These are phyloP conservation scores for Ophiostoma sp. DNA, from an alignment of 2,329 filamentous ascomycete species.

Conservation along the genomic window DNA sequence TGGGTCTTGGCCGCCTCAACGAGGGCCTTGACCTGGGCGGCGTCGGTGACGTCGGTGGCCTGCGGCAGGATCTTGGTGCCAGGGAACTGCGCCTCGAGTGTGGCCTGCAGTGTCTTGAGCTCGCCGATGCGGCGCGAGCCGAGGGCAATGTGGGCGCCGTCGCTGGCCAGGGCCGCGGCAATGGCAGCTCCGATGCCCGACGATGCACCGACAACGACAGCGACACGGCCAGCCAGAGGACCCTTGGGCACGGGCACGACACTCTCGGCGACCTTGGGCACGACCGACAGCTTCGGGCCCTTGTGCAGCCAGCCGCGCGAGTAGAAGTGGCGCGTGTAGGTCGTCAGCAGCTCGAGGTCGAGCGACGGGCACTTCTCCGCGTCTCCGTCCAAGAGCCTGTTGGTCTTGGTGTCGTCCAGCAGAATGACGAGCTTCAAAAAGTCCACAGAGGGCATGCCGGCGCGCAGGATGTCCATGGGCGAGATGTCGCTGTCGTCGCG, in stretches of 20 bases:
- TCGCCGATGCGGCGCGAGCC: slow-evolving; percentile 65
- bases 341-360: slow-evolving; percentile 64
- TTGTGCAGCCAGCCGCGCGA: slow-evolving; percentile 67
- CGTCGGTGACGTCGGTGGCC: slow-evolving; percentile 67
- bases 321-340: slow-evolving; percentile 74
- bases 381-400: slow-evolving; percentile 44
- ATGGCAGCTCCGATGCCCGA: slow-evolving; percentile 75
- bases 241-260: slow-evolving; percentile 39
- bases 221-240: slow-evolving; percentile 62
- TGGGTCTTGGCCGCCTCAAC: slow-evolving; percentile 53
- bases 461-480: slow-evolving; percentile 71
- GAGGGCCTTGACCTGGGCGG: slow-evolving; percentile 60
- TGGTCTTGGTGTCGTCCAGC: slow-evolving; percentile 64
- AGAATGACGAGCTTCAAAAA: slow-evolving; percentile 66
- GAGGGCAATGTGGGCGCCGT: slow-evolving; percentile 67
- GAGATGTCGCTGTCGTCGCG: slow-evolving; percentile 59
- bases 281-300: slow-evolving; percentile 16
- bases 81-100: slow-evolving; percentile 42
- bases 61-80: slow-evolving; percentile 63
- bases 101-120: slow-evolving; percentile 60
- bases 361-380: slow-evolving; percentile 43
- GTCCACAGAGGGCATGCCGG: slow-evolving; percentile 72
- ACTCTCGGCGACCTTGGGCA: neutral
- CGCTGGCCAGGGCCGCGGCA: slow-evolving; percentile 59
- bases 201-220: slow-evolving; percentile 72